These are phyloP conservation scores for Sordariomycetes sp. DNA, from an alignment of 2,329 filamentous ascomycete species.

Conservation along the genomic window DNA sequence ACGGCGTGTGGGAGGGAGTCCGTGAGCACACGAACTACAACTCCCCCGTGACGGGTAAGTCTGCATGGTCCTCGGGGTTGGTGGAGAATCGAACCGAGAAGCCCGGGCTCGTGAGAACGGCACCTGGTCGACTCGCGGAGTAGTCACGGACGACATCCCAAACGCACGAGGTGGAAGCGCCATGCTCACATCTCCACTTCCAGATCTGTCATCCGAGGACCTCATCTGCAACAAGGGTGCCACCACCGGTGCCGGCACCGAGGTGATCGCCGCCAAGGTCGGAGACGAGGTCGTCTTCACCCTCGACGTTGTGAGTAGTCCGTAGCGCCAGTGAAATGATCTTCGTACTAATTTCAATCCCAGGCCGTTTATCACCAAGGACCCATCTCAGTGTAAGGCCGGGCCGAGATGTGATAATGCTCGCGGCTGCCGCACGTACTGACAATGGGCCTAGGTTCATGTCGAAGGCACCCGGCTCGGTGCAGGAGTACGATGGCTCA, in stretches of 20 bases:
- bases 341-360: slow-evolving; percentile 8
- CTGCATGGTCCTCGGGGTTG: too few relatives aligned
- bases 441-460: slow-evolving; percentile 17
- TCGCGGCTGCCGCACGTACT: neutral
- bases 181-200: neutral
- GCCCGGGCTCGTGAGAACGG: too few relatives aligned
- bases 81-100: too few relatives aligned
- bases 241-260: slow-evolving; percentile 16
- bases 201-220: slow-evolving; percentile 24
- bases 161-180: too few relatives aligned
- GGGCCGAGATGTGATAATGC: neutral
- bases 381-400: slow-evolving; percentile 21
- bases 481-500: slow-evolving; percentile 22
- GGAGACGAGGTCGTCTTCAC: slow-evolving; percentile 24
- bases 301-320: slow-evolving; percentile 13
- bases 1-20: slow-evolving; percentile 19
- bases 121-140: too few relatives aligned
- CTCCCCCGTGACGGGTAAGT: slow-evolving; percentile 20
- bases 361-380: slow-evolving; percentile 26
- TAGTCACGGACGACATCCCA: too few relatives aligned
- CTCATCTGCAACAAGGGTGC: slow-evolving; percentile 26
- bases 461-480: slow-evolving; percentile 23
- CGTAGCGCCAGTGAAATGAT: neutral
- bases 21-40: slow-evolving; percentile 25
- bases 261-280: slow-evolving; percentile 20